Base-by-base conservation (phyloP, 257 asterid genomes). In the Leptodermis oblonga region DNA sequence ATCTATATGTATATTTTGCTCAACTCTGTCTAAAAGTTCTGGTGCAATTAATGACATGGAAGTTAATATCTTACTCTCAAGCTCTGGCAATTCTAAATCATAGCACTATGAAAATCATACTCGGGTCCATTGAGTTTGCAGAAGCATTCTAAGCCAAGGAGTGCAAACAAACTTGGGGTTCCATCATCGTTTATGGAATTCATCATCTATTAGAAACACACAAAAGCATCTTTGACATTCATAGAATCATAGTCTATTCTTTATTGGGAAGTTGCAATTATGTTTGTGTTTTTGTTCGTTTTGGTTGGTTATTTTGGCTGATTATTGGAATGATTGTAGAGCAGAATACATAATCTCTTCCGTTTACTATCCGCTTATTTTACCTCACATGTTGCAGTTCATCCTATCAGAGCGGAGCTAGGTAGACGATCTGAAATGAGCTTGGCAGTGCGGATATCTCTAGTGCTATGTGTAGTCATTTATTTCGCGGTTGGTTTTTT, bases 331-430 rank as follows among this genome's bases (percentile, higher is more conserved):
- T 20, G 41, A 17, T 18, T 28, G 31, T 0, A 4, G 6, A 14
- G 59, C 62, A 10, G 31, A n/a, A 13, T 2, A 4, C 12, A 17
- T 28, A 28, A 22, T 72, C 15, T 59, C 15, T 59, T 28, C 28
- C 18, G 18, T 26, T 67, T 53, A 63, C 26, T 14, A 3, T 37
- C 18, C 4, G 12, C 43, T 7, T 71, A 18, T 63, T 18, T 8
- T 30, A 37, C 45, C 65, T 68, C 31, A 31, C 46, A 20, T 59
- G 36, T n/a, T 77, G 83, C 96, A 94, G 99, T 91, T 78, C 99
- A 94, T 83, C 99, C 99, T 0, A 79, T 89, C n/a, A 89, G 99
- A 82, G 95, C 97, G 12, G 99, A 94, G 86, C 88, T 91, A 5
- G 92, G 88, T 18, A 86, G 88, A 73, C 96, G 97, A 31, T 82